A percentile compares a stretch with the other conserved stretches of the same genome.
Conservation (phyloP, 805 yeast species). For the Tetrapisispora taiwanensis region DNA sequence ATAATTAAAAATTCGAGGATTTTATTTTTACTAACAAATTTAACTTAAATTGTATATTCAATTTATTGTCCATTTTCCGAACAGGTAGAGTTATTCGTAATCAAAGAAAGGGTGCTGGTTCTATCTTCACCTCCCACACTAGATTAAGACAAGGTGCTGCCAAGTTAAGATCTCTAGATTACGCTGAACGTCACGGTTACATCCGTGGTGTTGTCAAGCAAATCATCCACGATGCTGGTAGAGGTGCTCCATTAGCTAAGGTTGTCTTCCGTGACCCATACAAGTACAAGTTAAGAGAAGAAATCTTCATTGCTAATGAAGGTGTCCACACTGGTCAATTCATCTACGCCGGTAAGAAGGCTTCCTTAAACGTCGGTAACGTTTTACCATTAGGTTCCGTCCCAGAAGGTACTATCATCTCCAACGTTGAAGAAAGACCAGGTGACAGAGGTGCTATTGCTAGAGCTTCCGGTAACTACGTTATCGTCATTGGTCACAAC, state of each 20-base stretch:
- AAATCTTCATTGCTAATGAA: slow-evolving; percentile 98
- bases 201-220: slow-evolving; percentile 98
- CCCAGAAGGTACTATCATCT: slow-evolving; percentile 98
- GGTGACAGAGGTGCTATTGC: slow-evolving; percentile 99
- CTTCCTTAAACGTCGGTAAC: slow-evolving; percentile 94
- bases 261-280: slow-evolving; percentile 99
- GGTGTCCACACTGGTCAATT: slow-evolving; percentile 99
- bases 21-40: no score
- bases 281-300: slow-evolving; percentile 96
- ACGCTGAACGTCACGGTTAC: slow-evolving; percentile 99
- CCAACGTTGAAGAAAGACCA: slow-evolving; percentile 96
- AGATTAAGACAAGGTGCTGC: slow-evolving; percentile 99
- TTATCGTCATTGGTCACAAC: slow-evolving; percentile 98
- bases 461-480: slow-evolving; percentile 99
- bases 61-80: no score
- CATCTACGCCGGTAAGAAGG: slow-evolving; percentile 97
- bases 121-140: slow-evolving; percentile 99
- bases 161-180: slow-evolving; percentile 97
- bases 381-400: slow-evolving; percentile 92
- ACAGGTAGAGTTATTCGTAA: slow-evolving; percentile 99
- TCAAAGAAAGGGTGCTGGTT: slow-evolving; percentile 99
- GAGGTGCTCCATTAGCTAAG: slow-evolving; percentile 99
- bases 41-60: no score
- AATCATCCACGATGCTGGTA: slow-evolving; percentile 98
- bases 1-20: no score